These are phyloP conservation scores for Magnusiomyces suaveolens DNA, from an alignment of 1,139 yeast genomes.

Conservation along the genomic window DNA sequence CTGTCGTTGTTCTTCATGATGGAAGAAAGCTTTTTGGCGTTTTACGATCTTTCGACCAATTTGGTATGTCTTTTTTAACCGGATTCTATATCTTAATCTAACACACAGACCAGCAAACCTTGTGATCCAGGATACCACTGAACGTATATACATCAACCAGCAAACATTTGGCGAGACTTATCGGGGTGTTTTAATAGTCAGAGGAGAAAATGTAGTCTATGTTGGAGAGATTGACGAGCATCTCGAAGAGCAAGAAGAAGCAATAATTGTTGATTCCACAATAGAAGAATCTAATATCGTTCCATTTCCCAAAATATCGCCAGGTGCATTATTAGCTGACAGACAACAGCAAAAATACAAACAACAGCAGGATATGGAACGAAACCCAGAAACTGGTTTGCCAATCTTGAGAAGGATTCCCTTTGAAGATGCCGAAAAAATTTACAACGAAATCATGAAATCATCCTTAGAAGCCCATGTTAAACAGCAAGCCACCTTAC, in stretches of 20 bases:
- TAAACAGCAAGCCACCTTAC: background rate
- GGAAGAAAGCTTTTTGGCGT: conserved; percentile 86
- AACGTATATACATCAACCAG: conserved; percentile 62
- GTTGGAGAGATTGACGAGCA: conserved; percentile 91
- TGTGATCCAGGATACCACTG: conserved; percentile 83
- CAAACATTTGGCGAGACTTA: conserved; percentile 60
- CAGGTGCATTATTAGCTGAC: background rate
- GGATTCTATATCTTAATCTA: background rate
- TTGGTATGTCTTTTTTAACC: conserved; percentile 32
- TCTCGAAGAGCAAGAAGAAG: conserved; percentile 48
- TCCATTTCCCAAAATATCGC: conserved; percentile 4
- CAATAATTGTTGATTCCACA: conserved; percentile 8
- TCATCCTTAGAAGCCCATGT: background rate
- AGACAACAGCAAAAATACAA: background rate
- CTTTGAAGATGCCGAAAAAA: conserved; percentile 12
- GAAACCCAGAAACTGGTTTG: background rate
- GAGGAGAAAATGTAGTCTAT: conserved; percentile 97
- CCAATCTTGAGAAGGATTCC: conserved; percentile 11
- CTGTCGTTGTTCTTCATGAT: conserved; percentile 78
- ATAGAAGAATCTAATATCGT: conserved; percentile 9
- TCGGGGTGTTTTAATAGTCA: conserved; percentile 76
- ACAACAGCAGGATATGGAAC: conserved; percentile 3
- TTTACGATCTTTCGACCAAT: conserved; percentile 90
- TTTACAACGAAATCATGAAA: conserved; percentile 7
- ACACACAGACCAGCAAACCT: conserved; percentile 49